phyloP scores from a whole-genome alignment of 345 rosid genomes.

The Mallotus nudiflorus region DNA sequence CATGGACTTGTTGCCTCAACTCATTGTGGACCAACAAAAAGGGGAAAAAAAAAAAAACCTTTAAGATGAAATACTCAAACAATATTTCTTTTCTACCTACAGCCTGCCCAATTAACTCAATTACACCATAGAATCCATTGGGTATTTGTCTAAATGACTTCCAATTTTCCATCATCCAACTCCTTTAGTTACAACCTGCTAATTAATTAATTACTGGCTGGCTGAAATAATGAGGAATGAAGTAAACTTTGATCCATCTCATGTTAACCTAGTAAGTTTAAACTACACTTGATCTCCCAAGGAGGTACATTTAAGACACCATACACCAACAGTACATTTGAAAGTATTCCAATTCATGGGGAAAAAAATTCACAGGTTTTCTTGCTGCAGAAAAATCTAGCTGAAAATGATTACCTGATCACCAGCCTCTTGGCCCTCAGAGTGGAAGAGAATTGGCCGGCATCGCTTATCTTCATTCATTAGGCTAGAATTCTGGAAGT shows the following conservation, averaged over 20 bases:
- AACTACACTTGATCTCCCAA: neutral
- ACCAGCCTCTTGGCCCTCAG: constrained; percentile 53
- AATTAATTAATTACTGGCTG: neutral
- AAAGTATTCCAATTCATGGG: neutral
- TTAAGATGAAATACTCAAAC: neutral
- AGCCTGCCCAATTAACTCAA: neutral
- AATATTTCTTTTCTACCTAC: neutral
- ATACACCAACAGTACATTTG: neutral
- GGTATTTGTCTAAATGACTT: neutral
- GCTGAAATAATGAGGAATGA: neutral
- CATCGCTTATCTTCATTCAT: constrained; percentile 80
- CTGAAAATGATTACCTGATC: constrained; percentile 54
- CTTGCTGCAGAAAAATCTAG: neutral
- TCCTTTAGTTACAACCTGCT: neutral
- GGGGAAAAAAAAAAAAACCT: neutral
- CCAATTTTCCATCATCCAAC: neutral
- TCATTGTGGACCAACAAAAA: neutral
- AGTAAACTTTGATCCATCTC: neutral
- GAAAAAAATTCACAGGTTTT: neutral
- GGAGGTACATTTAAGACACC: neutral
- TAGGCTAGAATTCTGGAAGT: constrained; percentile 83
- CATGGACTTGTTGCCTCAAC: neutral
- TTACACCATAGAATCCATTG: neutral
- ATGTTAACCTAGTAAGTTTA: neutral
- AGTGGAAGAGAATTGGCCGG: constrained; percentile 71